Evolutionary conservation across 2,329 filamentous ascomycete genomes (phyloP), one percentile per base, ranked within the genome.

Genomic region (Colletotrichum endophyticum): DNA sequence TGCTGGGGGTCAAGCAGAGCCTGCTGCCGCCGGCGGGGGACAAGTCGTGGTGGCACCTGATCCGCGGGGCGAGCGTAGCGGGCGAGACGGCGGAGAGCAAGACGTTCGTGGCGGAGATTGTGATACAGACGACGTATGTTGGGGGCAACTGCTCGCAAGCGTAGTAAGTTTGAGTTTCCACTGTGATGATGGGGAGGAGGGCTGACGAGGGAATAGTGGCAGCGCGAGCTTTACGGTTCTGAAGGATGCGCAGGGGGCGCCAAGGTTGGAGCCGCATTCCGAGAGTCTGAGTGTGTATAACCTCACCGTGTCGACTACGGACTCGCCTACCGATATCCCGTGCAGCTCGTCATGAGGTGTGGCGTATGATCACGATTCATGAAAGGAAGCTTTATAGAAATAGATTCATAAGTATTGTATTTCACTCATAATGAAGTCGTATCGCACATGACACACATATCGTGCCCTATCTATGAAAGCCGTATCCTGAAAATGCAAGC

Each of bases 31-130:
- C 32, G 12, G 28, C 4, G 11, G 70, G 70, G 3, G 15, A 76
- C 12, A 76, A 66, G 64, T 36, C 59, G 28, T 69, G 70, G 73
- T 73, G 70, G 70, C 57, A 76, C 22, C 44, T 76, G n/a, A 61
- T 76, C 70, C 70, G 73, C n/a, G 57, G 44, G n/a, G 73, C 70
- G 8, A 27, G 70, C 9, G 70, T 76, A 13, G 59, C 22, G 4
- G 70, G 27, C n/a, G 70, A 76, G 32, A 36, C 64, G 25, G 22
- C 22, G 9, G 27, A 8, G 25, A 36, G 39, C 15, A 76, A 73
- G 70, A 73, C 73, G 13, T 76, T 69, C 3, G 70, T 69, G 7
- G 73, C 64, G 4, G 22, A 76, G 6, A 69, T 73, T 39, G 73
- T 76, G 9, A 69, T 76, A 5, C 73, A 76, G 64, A 69, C 73